Evolutionary conservation across 2,329 filamentous ascomycete species (phyloP).

Genomic region (Zymoseptoria crescenta): DNA sequence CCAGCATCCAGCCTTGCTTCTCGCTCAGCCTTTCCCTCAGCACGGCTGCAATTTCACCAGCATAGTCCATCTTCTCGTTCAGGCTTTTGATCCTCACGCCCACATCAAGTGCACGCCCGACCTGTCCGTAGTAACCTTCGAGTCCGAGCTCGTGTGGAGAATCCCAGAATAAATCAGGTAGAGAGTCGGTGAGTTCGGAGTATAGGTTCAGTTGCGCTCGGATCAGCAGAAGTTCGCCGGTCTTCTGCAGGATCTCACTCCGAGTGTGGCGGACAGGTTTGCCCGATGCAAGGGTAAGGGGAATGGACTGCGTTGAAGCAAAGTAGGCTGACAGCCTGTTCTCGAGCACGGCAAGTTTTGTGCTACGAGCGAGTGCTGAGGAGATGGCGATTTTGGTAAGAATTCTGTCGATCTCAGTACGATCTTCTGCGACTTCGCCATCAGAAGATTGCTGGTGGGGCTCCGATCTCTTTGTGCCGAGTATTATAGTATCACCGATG

Average conservation of each 20-base stretch:
- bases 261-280: slow-evolving; percentile 57
- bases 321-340: slow-evolving; percentile 76
- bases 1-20: slow-evolving; percentile 77
- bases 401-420: slow-evolving; percentile 48
- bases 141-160: slow-evolving; percentile 77
- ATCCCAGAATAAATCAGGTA: slow-evolving; percentile 97
- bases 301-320: slow-evolving; percentile 74
- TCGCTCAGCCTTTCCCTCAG: slow-evolving; percentile 82
- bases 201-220: slow-evolving; percentile 93
- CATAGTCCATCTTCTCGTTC: slow-evolving; percentile 98
- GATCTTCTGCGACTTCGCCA: slow-evolving; percentile 4
- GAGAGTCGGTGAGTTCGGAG: slow-evolving; percentile 87
- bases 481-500: slow-evolving; percentile 77
- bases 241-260: slow-evolving; percentile 82
- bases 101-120: slow-evolving; percentile 83
- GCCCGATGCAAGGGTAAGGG: slow-evolving; percentile 64
- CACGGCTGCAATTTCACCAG: slow-evolving; percentile 86
- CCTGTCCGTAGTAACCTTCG: slow-evolving; percentile 91
- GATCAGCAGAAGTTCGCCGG: slow-evolving; percentile 80
- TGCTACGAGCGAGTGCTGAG: slow-evolving; percentile 82
- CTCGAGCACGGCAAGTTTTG: slow-evolving; percentile 88
- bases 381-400: slow-evolving; percentile 95
- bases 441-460: slow-evolving; percentile 5
- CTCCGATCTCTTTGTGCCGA: slow-evolving; percentile 61
- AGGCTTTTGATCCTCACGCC: slow-evolving; percentile 81